Percentiles rank a stretch among this genome's conserved stretches.
These are phyloP conservation scores for Globisporangium spiculum DNA, from an alignment of 352 stramenopile species.

Conservation along the genomic window DNA sequence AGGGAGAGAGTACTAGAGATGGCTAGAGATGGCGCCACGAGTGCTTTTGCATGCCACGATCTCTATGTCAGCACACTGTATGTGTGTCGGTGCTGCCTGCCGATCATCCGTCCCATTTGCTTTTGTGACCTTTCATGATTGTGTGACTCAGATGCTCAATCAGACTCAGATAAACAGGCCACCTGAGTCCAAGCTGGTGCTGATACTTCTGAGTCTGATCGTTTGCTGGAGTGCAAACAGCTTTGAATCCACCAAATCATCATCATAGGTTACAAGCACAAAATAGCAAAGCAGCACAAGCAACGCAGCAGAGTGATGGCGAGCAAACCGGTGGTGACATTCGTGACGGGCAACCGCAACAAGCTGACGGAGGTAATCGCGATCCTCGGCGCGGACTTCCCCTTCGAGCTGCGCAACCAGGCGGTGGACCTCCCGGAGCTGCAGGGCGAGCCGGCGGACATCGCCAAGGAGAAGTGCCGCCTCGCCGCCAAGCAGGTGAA, in stretches of 20 bases:
- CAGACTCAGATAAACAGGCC: background rate
- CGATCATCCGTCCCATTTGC: background rate
- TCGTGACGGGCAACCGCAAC: slow-evolving; percentile 87
- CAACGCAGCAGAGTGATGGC: slow-evolving; percentile 11
- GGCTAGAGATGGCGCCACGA: background rate
- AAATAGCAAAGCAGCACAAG: background rate
- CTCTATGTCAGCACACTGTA: background rate
- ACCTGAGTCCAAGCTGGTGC: background rate
- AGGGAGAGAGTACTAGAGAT: background rate
- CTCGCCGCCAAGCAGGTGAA: slow-evolving; percentile 84
- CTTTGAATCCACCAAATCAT: background rate
- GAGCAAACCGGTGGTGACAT: slow-evolving; percentile 39
- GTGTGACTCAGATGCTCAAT: background rate
- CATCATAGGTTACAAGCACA: background rate
- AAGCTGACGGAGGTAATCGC: slow-evolving; percentile 81
- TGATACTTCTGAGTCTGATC: background rate
- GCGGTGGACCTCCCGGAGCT: slow-evolving; percentile 97
- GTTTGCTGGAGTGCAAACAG: background rate
- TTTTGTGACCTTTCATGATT: slow-evolving; percentile 16
- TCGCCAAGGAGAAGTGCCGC: slow-evolving; percentile 93
- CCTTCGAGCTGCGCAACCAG: slow-evolving; percentile 91
- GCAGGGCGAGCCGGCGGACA: slow-evolving; percentile 94
- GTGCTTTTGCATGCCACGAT: background rate
- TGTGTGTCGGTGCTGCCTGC: no score
- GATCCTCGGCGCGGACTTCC: slow-evolving; percentile 84